Conservation (phyloP, 345 rosid species). For the Psidium friedrichsthalianum region DNA sequence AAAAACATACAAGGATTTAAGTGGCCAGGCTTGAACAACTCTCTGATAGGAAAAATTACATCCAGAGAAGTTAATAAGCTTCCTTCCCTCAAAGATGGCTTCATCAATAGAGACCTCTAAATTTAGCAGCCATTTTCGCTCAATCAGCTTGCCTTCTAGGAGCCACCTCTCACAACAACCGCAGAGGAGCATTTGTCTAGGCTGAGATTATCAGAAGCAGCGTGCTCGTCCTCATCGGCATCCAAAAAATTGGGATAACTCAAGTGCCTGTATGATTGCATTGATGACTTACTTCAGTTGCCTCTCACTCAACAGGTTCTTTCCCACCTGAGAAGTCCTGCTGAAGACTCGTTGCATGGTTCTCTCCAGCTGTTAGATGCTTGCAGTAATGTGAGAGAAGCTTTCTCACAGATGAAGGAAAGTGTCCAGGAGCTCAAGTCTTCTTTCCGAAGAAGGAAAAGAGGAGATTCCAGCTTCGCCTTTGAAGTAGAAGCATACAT, state of each 20-base stretch:
- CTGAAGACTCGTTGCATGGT: constrained; percentile 6
- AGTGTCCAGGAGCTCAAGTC: background rate
- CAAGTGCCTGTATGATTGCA: background rate
- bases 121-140: background rate
- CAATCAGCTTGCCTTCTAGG: constrained; percentile 3
- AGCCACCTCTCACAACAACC: background rate
- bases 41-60: background rate
- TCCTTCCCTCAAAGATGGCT: background rate
- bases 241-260: constrained; percentile 3
- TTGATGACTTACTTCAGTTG: constrained; percentile 8
- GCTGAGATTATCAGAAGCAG: background rate
- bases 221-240: background rate
- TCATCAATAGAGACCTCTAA: background rate
- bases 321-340: background rate
- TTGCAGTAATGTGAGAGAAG: background rate
- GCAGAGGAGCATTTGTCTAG: constrained; percentile 1
- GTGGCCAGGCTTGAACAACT: background rate
- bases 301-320: constrained; percentile 1
- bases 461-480: background rate
- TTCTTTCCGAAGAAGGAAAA: constrained; percentile 1
- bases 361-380: constrained; percentile 7
- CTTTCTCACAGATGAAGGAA: background rate
- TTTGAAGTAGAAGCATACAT: background rate
- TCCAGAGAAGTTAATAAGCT: background rate
- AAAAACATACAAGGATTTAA: background rate